A percentile compares a stretch with the other conserved stretches of the same genome.
These are phyloP conservation scores for Mortierella alpina DNA, from an alignment of 192 early-diverging fungal genomes.

Conservation along the genomic window DNA sequence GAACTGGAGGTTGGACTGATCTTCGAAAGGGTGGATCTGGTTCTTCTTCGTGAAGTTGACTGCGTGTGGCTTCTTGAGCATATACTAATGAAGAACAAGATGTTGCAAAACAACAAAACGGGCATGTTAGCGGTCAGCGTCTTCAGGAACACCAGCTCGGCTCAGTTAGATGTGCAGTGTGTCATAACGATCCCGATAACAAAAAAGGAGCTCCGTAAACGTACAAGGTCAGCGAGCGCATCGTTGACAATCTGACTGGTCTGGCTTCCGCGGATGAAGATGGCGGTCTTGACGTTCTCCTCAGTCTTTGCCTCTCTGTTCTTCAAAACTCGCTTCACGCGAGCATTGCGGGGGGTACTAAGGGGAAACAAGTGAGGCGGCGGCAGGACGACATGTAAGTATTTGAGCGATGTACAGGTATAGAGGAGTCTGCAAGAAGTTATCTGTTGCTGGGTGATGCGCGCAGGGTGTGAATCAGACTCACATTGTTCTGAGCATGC, in stretches of 20 bases:
- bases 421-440: too few species aligned
- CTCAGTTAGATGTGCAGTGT: too few species aligned
- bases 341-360: constrained; percentile 91
- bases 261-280: constrained; percentile 88
- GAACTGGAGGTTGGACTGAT: constrained; percentile 90
- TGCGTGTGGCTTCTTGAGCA: constrained; percentile 90
- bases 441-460: too few species aligned
- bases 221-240: constrained; percentile 91
- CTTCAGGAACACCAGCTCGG: neutral
- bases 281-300: constrained; percentile 91
- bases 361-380: too few species aligned
- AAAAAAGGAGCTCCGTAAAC: constrained; percentile 3
- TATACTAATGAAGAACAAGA: constrained; percentile 62
- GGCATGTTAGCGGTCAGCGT: neutral
- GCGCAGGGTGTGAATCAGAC: neutral
- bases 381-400: too few species aligned
- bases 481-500: constrained; percentile 47
- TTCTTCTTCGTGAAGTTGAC: constrained; percentile 95
- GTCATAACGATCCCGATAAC: neutral
- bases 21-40: constrained; percentile 96
- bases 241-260: constrained; percentile 87
- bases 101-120: neutral
- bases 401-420: too few species aligned
- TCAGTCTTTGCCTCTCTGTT: constrained; percentile 91
- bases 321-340: constrained; percentile 85